Conservation (phyloP, 257 asterid species). For the Thymus mandschuricus region DNA sequence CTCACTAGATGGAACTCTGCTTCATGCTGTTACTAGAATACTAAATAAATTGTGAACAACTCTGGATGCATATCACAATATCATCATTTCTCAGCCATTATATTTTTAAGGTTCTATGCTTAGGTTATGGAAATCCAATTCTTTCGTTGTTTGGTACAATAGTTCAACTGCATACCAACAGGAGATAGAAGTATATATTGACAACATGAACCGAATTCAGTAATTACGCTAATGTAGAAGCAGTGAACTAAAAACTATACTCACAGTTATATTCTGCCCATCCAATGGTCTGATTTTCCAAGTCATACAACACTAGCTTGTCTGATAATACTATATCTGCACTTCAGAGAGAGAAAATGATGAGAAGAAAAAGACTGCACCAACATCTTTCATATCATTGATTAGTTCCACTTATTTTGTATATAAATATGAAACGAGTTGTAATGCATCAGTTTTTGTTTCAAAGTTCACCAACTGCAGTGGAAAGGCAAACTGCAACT, state of each 20-base stretch:
- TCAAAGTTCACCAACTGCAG: not conserved
- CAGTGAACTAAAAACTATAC: constrained; percentile 31
- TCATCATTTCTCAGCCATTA: not conserved
- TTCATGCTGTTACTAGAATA: not conserved
- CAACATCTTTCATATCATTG: not conserved
- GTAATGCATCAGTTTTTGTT: not conserved
- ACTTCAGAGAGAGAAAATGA: not conserved
- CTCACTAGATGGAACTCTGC: not conserved
- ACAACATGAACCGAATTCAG: too few relatives aligned
- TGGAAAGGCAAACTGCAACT: not conserved
- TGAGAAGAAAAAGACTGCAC: constrained; percentile 18
- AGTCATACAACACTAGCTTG: constrained; percentile 77
- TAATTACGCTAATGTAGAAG: too few relatives aligned
- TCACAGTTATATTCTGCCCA: constrained; percentile 81
- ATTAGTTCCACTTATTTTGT: not conserved
- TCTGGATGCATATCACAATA: not conserved
- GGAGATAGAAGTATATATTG: too few relatives aligned
- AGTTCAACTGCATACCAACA: too few relatives aligned
- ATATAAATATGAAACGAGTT: not conserved
- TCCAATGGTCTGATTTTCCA: constrained; percentile 78
- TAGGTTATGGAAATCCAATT: too few relatives aligned
- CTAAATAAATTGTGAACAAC: not conserved
- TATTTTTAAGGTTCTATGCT: too few relatives aligned
- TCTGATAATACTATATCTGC: constrained; percentile 66
- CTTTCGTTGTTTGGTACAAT: too few relatives aligned